Evolutionary conservation across 306 rosid species (phyloP).

Genomic region (Calophaca sinica): DNA sequence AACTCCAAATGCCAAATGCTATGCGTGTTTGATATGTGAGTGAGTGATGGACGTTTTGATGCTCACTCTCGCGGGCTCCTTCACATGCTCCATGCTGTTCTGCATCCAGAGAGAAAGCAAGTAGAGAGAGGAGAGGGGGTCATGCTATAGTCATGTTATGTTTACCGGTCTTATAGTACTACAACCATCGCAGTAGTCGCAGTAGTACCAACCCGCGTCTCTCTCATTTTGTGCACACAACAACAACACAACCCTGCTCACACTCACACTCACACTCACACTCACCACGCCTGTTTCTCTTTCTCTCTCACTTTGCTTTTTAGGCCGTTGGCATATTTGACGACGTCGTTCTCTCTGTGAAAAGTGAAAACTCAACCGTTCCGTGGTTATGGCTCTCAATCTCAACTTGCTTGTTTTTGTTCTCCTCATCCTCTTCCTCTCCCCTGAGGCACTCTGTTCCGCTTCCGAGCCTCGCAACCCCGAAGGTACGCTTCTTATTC

Average conservation of each 20-base stretch:
- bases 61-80: slow-evolving; percentile 39
- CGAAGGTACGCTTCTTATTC: slow-evolving; percentile 61
- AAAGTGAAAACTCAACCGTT: slow-evolving; percentile 10
- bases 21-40: neutral
- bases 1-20: neutral
- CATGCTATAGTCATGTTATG: too few species aligned
- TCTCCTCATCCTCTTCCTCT: slow-evolving; percentile 33
- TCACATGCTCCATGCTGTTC: slow-evolving; percentile 18
- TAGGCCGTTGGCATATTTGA: too few species aligned
- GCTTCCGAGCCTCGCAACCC: slow-evolving; percentile 90
- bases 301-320: slow-evolving; percentile 33
- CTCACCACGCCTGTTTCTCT: neutral
- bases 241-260: too few species aligned
- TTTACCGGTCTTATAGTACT: neutral
- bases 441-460: slow-evolving; percentile 49
- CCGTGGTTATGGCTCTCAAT: slow-evolving; percentile 50
- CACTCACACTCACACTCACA: too few species aligned
- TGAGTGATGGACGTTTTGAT: slow-evolving; percentile 53
- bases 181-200: neutral
- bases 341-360: neutral
- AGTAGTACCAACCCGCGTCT: neutral
- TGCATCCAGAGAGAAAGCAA: neutral
- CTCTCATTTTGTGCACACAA: too few species aligned
- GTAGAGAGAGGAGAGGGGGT: neutral
- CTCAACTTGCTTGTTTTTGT: slow-evolving; percentile 39